These are phyloP conservation scores for Gamarada debralockiae DNA, from an alignment of 495 filamentous ascomycete genomes.

Conservation along the genomic window DNA sequence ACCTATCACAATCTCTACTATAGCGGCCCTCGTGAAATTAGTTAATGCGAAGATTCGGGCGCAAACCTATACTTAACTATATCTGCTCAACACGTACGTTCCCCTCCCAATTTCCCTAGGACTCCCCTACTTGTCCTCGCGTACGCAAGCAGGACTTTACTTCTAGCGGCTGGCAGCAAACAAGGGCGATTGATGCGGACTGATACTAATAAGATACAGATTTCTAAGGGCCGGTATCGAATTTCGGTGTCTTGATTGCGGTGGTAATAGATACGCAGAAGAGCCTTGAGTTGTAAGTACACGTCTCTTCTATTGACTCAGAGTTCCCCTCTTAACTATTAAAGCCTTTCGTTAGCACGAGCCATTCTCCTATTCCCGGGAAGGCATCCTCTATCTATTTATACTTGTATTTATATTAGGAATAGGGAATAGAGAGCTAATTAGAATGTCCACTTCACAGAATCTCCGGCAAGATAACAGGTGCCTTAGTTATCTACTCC, in stretches of 20 bases:
- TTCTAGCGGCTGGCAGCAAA: neutral
- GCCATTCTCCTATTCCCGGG: neutral
- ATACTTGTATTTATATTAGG: no score
- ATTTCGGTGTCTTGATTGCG: conserved; percentile 96
- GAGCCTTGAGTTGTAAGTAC: conserved; percentile 89
- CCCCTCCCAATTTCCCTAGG: neutral
- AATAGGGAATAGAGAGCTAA: neutral
- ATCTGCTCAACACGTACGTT: conserved; percentile 96
- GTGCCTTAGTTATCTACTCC: conserved; percentile 82
- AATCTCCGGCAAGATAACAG: conserved; percentile 95
- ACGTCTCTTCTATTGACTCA: no score
- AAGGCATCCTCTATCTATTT: no score
- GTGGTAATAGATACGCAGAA: conserved; percentile 95
- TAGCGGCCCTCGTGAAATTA: conserved; percentile 91
- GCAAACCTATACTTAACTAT: conserved; percentile 82
- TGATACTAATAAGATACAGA: conserved; percentile 47
- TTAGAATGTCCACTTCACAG: conserved; percentile 49
- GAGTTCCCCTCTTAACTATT: no score
- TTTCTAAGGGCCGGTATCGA: conserved; percentile 98
- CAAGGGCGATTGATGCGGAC: neutral
- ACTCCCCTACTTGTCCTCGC: no score
- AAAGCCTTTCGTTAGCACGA: no score
- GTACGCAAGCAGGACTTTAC: no score
- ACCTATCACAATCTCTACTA: conserved; percentile 49
- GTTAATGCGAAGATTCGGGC: conserved; percentile 95